Percentiles rank a stretch among this genome's conserved stretches.
These are phyloP conservation scores for Huntiella abstrusa DNA, from an alignment of 2,329 filamentous ascomycete genomes.

Conservation along the genomic window DNA sequence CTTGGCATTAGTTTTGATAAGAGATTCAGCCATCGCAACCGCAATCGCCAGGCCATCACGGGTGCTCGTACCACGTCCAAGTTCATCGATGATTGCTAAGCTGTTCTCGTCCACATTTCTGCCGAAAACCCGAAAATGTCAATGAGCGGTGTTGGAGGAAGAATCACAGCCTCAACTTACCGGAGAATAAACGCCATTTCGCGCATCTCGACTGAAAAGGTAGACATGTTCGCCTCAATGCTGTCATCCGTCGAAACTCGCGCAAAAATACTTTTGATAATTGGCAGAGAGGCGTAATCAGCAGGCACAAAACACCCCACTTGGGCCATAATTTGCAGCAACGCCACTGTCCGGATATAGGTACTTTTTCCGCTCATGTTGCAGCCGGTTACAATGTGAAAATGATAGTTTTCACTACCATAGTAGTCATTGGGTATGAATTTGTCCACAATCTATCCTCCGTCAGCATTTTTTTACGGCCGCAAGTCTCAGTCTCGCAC, in stretches of 20 bases:
- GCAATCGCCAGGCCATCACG: conserved; percentile 79
- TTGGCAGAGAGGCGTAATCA: conserved; percentile 60
- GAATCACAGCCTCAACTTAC: conserved; percentile 15
- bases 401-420: conserved; percentile 58
- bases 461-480: neutral
- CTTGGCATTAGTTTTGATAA: conserved; percentile 59
- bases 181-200: conserved; percentile 85
- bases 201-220: conserved; percentile 86
- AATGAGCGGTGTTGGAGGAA: neutral
- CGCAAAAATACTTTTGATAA: conserved; percentile 71
- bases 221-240: conserved; percentile 79
- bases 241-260: conserved; percentile 73
- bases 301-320: conserved; percentile 83
- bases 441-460: conserved; percentile 23
- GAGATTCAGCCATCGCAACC: conserved; percentile 70
- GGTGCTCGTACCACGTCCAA: conserved; percentile 79
- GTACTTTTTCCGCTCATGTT: conserved; percentile 99
- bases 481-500: neutral
- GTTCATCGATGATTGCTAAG: conserved; percentile 73
- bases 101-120: conserved; percentile 60
- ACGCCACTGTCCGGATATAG: conserved; percentile 69
- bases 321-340: conserved; percentile 85
- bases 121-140: neutral
- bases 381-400: conserved; percentile 86
- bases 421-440: conserved; percentile 87